Evolutionary conservation across 2,329 filamentous ascomycete species (phyloP), one percentile per base, ranked within the genome.

Genomic region (Pleomassaria siparia): DNA sequence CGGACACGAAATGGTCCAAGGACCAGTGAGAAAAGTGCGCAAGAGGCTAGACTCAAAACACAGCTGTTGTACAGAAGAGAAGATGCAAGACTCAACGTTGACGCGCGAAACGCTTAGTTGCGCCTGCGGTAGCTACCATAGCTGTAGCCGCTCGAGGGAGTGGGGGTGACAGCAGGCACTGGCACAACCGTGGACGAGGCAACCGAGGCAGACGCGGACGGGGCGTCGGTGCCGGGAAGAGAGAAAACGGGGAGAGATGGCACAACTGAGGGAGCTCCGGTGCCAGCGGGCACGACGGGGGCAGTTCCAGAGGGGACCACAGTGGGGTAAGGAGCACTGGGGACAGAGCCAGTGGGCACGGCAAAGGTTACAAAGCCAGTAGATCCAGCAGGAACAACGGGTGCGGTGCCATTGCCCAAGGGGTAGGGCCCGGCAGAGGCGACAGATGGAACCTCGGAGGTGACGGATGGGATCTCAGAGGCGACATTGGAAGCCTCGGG

Each of bases 381-480:
- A 21, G 49, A 45, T 22, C 44, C 49, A n/a, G 11, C 44, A 13
- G 29, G 35, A 15, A 26, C 26, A 16, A 33, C 20, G 18, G n/a
- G n/a, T n/a, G 40, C 18, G 21, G 43, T 50, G 43, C 43, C 28
- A 43, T 50, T 50, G 43, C 37, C 30, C 20, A 37, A 15, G 10
- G 35, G 35, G 35, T 35, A 44, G 21, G 41, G 41, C n/a, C n/a
- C n/a, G n/a, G n/a, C n/a, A n/a, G n/a, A n/a, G n/a, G n/a, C n/a
- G n/a, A 28, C 29, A 28, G 30, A 7, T 13, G 28, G 25, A 16
- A 42, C 20, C n/a, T 26, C 18, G 24, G 39, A 20, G 39, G 4
- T 32, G 13, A 7, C 18, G 21, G 61, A n/a, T n/a, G n/a, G 53
- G 22, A 55, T 49, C 53, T 60, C 59, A 55, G 57, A 53, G 54